Conservation (phyloP, 2,329 filamentous ascomycete species). For the Microsporum ferrugineum region DNA sequence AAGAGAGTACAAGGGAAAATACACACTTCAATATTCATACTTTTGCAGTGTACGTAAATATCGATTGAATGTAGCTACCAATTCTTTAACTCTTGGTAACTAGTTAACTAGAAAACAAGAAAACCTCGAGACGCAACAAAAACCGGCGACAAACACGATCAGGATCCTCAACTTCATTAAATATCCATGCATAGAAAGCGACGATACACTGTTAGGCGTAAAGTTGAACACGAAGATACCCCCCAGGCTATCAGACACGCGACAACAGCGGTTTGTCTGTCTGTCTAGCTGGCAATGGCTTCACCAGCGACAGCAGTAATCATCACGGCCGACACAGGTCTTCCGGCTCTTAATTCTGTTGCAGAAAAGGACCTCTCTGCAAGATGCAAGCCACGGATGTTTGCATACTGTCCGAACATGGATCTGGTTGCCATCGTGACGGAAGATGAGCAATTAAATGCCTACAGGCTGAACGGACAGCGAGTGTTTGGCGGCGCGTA, state of each 20-base stretch:
- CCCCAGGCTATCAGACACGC: not conserved
- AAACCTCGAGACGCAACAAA: not conserved
- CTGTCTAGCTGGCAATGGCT: not conserved
- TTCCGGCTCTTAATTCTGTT: conserved; percentile 23
- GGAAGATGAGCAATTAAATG: conserved; percentile 56
- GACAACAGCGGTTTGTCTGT: not conserved
- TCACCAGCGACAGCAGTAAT: not conserved
- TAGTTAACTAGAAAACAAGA: not conserved
- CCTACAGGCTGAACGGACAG: conserved; percentile 71
- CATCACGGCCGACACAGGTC: not conserved
- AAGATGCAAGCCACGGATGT: conserved; percentile 37
- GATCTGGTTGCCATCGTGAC: conserved; percentile 65
- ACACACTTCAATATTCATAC: not conserved
- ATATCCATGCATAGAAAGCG: not conserved
- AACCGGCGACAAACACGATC: not conserved
- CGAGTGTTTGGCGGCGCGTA: conserved; percentile 45
- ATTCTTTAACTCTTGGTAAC: too few species aligned
- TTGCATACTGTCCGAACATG: conserved; percentile 72
- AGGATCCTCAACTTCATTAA: not conserved
- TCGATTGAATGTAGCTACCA: too few species aligned
- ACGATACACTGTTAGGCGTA: not conserved
- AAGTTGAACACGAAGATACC: not conserved
- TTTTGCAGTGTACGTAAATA: too few species aligned
- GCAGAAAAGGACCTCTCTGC: conserved; percentile 31
- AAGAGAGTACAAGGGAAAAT: too few species aligned